These are phyloP conservation scores for Mycena metata DNA, from an alignment of 768 basidiomycete species.

Conservation along the genomic window DNA sequence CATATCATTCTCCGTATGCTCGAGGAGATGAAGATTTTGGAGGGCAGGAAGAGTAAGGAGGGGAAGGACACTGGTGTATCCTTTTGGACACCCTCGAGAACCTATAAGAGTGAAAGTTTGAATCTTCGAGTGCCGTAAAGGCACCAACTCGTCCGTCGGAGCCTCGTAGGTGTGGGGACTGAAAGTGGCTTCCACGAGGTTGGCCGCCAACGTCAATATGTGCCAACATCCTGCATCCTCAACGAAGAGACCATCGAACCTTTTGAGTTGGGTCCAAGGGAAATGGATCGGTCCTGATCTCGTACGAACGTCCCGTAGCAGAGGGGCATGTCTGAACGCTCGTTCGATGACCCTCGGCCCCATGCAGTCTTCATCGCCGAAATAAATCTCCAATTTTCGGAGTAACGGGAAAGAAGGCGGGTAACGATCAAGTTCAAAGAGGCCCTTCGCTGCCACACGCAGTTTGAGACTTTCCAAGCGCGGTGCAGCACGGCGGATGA, in stretches of 20 bases:
- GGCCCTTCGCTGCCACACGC: not conserved
- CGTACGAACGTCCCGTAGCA: constrained; percentile 2
- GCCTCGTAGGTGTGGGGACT: not conserved
- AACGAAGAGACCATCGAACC: too few relatives aligned
- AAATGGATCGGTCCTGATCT: not conserved
- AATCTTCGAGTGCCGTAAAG: too few relatives aligned
- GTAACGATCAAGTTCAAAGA: not conserved
- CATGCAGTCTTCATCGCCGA: not conserved
- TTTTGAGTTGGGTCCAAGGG: not conserved
- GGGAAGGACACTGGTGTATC: not conserved
- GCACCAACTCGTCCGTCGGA: too few relatives aligned
- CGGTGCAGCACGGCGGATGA: not conserved
- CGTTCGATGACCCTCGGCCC: not conserved
- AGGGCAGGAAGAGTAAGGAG: not conserved
- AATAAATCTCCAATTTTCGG: not conserved
- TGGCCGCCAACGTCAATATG: not conserved
- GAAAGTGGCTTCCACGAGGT: not conserved
- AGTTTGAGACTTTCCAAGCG: constrained; percentile 1
- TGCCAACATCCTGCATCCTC: too few relatives aligned
- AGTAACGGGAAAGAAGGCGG: not conserved
- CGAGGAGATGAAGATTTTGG: not conserved
- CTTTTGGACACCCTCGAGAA: not conserved
- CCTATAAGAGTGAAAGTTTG: not conserved
- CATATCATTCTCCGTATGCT: not conserved
- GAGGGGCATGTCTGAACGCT: not conserved